phyloP scores from a whole-genome alignment of 345 rosid species.

The Melaleuca alternifolia region DNA sequence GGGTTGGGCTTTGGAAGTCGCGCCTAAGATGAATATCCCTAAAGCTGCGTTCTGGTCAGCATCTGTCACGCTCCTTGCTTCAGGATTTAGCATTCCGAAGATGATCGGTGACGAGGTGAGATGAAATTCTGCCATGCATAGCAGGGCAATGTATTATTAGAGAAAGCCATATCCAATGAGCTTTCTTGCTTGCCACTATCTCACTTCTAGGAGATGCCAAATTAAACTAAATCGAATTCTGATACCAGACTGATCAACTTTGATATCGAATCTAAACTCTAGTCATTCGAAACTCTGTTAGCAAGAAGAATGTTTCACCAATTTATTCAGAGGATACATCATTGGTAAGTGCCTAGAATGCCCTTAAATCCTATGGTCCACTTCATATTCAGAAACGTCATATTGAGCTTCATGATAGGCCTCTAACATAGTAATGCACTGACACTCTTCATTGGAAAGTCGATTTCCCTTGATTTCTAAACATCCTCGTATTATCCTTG shows the following conservation, averaged over 20 bases:
- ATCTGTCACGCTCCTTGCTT: neutral
- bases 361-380: neutral
- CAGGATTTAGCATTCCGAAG: neutral
- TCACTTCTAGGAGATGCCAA: no score
- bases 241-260: no score
- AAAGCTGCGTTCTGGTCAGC: slow-evolving; percentile 2
- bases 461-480: neutral
- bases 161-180: no score
- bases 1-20: slow-evolving; percentile 3
- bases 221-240: no score
- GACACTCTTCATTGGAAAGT: neutral
- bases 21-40: slow-evolving; percentile 1
- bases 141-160: no score
- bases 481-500: no score
- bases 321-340: no score
- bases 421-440: neutral
- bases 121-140: no score
- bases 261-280: no score
- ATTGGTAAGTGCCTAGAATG: neutral
- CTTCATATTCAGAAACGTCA: neutral
- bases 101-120: neutral
- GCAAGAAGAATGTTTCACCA: no score
- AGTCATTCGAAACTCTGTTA: no score
- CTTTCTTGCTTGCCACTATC: no score
- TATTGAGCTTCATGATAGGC: neutral